phyloP scores from a whole-genome alignment of 306 rosid genomes.

The Pyrus betulifolia region DNA sequence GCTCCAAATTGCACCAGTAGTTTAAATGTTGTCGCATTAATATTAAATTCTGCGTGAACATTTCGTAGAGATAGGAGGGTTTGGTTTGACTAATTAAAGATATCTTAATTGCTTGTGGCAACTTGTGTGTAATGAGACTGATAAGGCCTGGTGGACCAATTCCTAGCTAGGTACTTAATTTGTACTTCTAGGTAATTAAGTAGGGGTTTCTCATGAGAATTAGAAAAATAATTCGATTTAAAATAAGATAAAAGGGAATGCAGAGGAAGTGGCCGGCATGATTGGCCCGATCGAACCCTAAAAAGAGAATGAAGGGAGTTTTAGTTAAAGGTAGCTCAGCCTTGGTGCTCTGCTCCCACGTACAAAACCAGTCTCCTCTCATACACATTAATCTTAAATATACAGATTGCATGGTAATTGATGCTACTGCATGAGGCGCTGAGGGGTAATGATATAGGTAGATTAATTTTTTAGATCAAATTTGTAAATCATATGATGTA shows the following conservation, averaged over 20 bases:
- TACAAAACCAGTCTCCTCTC: not conserved
- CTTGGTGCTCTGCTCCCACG: not conserved
- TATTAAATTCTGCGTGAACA: not conserved
- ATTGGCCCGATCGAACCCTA: slow-evolving; percentile 28
- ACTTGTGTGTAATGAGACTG: not conserved
- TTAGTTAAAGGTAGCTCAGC: not conserved
- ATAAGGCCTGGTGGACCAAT: slow-evolving; percentile 25
- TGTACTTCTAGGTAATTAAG: slow-evolving; percentile 9
- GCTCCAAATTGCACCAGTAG: not conserved
- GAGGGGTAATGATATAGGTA: too few species aligned
- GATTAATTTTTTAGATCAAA: too few species aligned
- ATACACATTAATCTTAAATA: not conserved
- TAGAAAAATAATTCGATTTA: not conserved
- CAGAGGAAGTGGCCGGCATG: slow-evolving; percentile 42
- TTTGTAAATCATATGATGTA: too few species aligned
- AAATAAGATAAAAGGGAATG: slow-evolving; percentile 25
- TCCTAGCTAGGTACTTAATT: not conserved
- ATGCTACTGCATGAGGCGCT: not conserved
- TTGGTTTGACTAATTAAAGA: not conserved
- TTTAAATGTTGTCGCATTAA: not conserved
- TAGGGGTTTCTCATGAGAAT: slow-evolving; percentile 5
- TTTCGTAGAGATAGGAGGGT: not conserved
- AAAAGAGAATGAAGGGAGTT: not conserved
- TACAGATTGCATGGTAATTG: not conserved
- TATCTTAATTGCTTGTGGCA: not conserved